Evolutionary conservation across 805 yeast genomes (phyloP).

Genomic region (Zygosaccharomyces gambellarensis): DNA sequence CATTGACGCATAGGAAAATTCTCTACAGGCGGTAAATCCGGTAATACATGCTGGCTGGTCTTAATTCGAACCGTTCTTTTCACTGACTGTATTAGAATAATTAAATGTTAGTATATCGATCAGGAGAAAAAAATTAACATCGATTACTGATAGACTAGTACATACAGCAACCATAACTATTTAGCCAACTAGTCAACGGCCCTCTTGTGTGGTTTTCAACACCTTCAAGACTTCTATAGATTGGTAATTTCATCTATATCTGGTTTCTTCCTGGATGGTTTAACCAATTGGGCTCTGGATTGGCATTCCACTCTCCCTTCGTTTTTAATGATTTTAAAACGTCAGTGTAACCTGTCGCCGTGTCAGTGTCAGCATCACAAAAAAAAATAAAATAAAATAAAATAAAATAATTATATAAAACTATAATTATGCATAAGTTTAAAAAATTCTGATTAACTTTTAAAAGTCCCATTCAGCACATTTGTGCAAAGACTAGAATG

Average conservation of each 20-base stretch:
- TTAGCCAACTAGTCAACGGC: conserved; percentile 1
- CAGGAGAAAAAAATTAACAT: background rate
- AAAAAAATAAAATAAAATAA: background rate
- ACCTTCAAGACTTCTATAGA: background rate
- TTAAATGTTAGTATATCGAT: conserved; percentile 9
- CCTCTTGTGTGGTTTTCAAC: background rate
- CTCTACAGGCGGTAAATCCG: conserved; percentile 80
- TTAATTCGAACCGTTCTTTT: conserved; percentile 85
- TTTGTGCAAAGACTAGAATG: conserved; percentile 14
- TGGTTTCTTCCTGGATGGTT: background rate
- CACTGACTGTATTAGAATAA: conserved; percentile 37
- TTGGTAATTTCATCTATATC: background rate
- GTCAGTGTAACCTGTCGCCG: background rate
- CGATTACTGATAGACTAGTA: conserved; percentile 1
- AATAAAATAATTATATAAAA: background rate
- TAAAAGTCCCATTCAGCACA: conserved; percentile 4
- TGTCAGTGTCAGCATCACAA: background rate
- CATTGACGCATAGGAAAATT: conserved; percentile 93
- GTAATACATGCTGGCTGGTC: conserved; percentile 76
- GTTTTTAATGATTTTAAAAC: background rate
- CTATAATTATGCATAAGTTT: background rate
- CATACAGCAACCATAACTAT: conserved; percentile 26
- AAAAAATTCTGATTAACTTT: background rate
- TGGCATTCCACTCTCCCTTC: background rate
- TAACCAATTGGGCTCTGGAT: background rate